Conservation (phyloP, 2,329 filamentous ascomycete species). For the Diaporthe sp. region DNA sequence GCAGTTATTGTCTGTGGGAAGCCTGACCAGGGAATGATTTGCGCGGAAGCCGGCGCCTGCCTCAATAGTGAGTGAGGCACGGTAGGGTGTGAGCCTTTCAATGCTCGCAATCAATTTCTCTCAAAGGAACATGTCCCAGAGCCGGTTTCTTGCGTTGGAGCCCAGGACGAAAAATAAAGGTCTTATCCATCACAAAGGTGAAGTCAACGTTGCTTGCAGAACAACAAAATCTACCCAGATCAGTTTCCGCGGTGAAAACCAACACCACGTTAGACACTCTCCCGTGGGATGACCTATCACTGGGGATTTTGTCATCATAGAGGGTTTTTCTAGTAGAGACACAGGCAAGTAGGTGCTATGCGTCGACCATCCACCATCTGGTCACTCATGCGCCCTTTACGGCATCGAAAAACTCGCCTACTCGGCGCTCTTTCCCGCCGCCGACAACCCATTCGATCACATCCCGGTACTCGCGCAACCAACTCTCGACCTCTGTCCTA, state of each 20-base stretch:
- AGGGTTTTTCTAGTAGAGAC: too few relatives aligned
- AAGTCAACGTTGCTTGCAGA: not conserved
- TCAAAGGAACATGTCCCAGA: not conserved
- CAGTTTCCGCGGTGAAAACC: too few relatives aligned
- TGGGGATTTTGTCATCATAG: too few relatives aligned
- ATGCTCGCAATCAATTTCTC: not conserved
- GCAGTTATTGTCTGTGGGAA: not conserved
- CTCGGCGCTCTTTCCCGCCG: not conserved
- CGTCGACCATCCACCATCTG: not conserved
- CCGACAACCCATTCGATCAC: not conserved
- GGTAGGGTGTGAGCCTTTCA: not conserved
- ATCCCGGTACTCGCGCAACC: not conserved
- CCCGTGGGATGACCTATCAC: too few relatives aligned
- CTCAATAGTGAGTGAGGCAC: not conserved
- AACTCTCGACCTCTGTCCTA: not conserved
- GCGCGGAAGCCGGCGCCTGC: not conserved
- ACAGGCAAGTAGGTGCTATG: not conserved
- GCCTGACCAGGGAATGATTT: not conserved
- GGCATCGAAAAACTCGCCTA: not conserved
- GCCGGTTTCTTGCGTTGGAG: not conserved
- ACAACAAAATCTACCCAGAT: not conserved
- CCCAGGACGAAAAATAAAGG: too few relatives aligned
- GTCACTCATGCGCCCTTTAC: not conserved
- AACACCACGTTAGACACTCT: accelerated
- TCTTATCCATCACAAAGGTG: too few relatives aligned